phyloP scores from a whole-genome alignment of 164 flowering plant genomes.

The Dillenia suffruticosa region DNA sequence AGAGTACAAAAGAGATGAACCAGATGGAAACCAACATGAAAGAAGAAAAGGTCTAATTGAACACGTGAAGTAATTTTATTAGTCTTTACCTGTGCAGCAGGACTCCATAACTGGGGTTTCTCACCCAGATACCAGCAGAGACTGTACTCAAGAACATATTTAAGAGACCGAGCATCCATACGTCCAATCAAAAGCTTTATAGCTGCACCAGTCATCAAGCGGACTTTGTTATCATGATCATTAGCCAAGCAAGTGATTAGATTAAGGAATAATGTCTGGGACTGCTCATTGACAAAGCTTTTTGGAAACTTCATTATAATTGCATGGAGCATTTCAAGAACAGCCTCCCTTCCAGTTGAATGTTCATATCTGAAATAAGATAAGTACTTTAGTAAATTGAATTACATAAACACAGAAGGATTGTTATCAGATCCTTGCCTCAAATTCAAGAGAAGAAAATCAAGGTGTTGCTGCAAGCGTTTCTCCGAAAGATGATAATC shows the following conservation, averaged over 20 bases:
- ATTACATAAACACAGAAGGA: slow-evolving; percentile 2
- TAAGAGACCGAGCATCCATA: slow-evolving; percentile 40
- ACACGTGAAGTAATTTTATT: neutral
- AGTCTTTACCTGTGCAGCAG: slow-evolving; percentile 79
- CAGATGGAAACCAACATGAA: neutral
- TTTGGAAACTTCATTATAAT: slow-evolving; percentile 62
- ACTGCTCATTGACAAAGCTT: slow-evolving; percentile 42
- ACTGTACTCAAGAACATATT: slow-evolving; percentile 43
- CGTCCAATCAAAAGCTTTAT: slow-evolving; percentile 59
- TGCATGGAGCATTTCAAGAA: slow-evolving; percentile 87
- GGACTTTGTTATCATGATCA: slow-evolving; percentile 65
- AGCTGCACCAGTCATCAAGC: slow-evolving; percentile 56
- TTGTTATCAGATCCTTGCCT: slow-evolving; percentile 33
- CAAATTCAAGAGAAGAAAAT: slow-evolving; percentile 60
- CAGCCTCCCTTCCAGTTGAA: slow-evolving; percentile 82
- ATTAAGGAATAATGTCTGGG: slow-evolving; percentile 47
- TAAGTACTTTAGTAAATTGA: slow-evolving; percentile 7
- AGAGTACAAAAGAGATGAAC: too few relatives aligned
- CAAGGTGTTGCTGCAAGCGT: slow-evolving; percentile 77
- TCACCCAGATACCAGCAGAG: slow-evolving; percentile 65
- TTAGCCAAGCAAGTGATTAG: slow-evolving; percentile 68
- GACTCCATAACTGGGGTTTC: slow-evolving; percentile 48
- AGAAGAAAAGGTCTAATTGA: neutral
- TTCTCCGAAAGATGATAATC: slow-evolving; percentile 61
- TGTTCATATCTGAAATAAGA: slow-evolving; percentile 69